Conservation (phyloP, 1,284 basidiomycete genomes). For the Coniophora puteana region DNA sequence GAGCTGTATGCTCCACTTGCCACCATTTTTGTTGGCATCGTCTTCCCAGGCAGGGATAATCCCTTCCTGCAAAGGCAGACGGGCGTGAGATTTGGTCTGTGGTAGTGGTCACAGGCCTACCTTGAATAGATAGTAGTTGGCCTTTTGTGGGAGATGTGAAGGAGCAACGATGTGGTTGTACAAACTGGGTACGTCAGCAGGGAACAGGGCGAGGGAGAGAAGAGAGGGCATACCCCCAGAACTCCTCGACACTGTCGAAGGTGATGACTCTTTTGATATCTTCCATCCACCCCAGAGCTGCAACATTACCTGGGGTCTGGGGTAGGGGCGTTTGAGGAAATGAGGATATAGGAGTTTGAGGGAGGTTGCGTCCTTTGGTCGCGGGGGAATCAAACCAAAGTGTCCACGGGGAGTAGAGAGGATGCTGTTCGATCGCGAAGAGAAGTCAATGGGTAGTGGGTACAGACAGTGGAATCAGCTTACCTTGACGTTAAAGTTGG, state of each 20-base stretch:
- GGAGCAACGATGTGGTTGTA: slow-evolving; percentile 99
- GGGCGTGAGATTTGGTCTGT: slow-evolving; percentile 7
- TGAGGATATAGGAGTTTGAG: slow-evolving; percentile 78
- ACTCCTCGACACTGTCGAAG: slow-evolving; percentile 95
- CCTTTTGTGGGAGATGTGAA: slow-evolving; percentile 90
- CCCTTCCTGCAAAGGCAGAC: slow-evolving; percentile 57
- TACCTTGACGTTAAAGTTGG: slow-evolving; percentile 91
- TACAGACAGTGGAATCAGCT: slow-evolving; percentile 10
- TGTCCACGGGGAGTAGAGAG: slow-evolving; percentile 92
- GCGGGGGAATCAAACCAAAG: slow-evolving; percentile 95
- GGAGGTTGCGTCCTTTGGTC: slow-evolving; percentile 83
- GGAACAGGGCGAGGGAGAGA: slow-evolving; percentile 8
- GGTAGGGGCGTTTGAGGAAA: slow-evolving; percentile 72
- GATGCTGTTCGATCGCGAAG: slow-evolving; percentile 66
- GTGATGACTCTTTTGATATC: slow-evolving; percentile 93
- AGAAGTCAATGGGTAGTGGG: slow-evolving; percentile 9
- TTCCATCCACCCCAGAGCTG: slow-evolving; percentile 92
- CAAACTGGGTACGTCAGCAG: slow-evolving; percentile 45
- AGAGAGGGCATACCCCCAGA: slow-evolving; percentile 77
- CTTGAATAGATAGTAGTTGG: slow-evolving; percentile 99
- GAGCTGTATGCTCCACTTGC: slow-evolving; percentile 98
- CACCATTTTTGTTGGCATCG: slow-evolving; percentile 91
- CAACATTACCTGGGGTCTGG: slow-evolving; percentile 62
- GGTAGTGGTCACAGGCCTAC: slow-evolving; percentile 29
- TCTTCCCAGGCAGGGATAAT: slow-evolving; percentile 98